Conservation (phyloP, 1,139 yeast species). For the Torulaspora globosa region DNA sequence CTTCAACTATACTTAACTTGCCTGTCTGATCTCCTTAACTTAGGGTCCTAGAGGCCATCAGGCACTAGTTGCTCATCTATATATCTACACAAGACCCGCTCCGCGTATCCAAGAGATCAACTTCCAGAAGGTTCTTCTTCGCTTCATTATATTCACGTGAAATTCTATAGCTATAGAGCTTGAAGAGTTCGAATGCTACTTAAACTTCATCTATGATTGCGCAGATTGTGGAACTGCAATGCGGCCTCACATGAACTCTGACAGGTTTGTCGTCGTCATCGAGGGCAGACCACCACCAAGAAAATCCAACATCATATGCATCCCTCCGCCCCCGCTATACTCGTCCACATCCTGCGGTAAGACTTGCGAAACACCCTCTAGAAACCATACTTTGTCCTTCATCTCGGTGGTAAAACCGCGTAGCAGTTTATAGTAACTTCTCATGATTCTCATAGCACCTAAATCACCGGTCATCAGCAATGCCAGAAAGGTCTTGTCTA, state of each 20-base stretch:
- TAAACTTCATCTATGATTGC: not conserved
- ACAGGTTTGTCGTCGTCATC: conserved; percentile 44
- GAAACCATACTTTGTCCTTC: conserved; percentile 89
- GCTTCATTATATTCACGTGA: conserved; percentile 5
- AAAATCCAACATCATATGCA: conserved; percentile 87
- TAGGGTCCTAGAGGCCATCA: not conserved
- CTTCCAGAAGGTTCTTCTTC: conserved; percentile 13
- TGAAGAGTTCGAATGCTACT: not conserved
- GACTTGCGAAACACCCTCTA: conserved; percentile 86
- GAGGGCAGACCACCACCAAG: conserved; percentile 73
- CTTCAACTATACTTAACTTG: not conserved
- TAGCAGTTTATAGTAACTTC: conserved; percentile 77
- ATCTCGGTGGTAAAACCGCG: conserved; percentile 78
- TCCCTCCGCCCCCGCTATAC: conserved; percentile 82
- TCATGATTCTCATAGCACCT: conserved; percentile 83
- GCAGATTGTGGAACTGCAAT: no score
- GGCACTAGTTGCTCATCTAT: not conserved
- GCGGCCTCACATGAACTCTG: conserved; percentile 30
- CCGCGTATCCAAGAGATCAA: not conserved
- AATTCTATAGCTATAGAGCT: conserved; percentile 4
- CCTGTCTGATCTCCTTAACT: not conserved
- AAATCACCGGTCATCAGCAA: conserved; percentile 78
- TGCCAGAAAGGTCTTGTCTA: conserved; percentile 73
- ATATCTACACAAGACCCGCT: not conserved
- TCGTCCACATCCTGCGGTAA: conserved; percentile 81